phyloP scores from a whole-genome alignment of 163 green algal genomes.

The Scenedesmus sp. region DNA sequence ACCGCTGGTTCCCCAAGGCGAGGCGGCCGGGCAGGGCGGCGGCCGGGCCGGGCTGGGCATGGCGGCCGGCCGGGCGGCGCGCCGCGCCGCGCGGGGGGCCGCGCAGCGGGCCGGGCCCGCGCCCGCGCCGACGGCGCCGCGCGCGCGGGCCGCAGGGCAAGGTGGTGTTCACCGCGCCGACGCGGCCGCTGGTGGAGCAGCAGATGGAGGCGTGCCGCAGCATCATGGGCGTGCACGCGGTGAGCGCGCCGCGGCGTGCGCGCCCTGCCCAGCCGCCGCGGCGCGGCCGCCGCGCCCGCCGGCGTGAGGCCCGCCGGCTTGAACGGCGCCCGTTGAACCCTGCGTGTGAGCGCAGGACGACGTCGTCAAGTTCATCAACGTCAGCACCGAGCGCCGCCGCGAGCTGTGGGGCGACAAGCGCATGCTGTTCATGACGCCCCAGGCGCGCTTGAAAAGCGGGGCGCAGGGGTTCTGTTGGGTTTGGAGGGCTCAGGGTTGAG shows the following conservation, averaged over 20 bases:
- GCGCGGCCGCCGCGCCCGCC: too few species aligned
- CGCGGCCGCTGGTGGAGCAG: conserved; percentile 92
- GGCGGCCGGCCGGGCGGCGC: neutral
- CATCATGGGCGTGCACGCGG: conserved; percentile 73
- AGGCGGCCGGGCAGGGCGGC: too few species aligned
- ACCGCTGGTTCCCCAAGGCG: conserved; percentile 90
- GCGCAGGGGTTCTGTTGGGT: too few species aligned
- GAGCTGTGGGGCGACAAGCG: conserved; percentile 78
- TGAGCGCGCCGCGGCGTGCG: too few species aligned
- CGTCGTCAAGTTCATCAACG: conserved; percentile 25
- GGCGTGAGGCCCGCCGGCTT: too few species aligned
- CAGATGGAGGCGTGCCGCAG: conserved; percentile 84
- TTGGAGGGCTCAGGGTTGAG: neutral
- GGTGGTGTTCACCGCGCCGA: conserved; percentile 95
- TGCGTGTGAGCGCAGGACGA: conserved; percentile 40
- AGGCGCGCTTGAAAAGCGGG: too few species aligned
- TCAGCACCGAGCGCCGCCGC: conserved; percentile 55
- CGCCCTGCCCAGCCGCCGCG: too few species aligned
- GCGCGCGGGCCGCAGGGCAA: conserved; percentile 88
- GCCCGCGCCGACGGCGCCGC: too few species aligned
- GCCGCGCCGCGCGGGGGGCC: neutral
- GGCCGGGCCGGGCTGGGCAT: too few species aligned
- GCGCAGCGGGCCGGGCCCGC: too few species aligned
- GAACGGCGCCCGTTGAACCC: too few species aligned
- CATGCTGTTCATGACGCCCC: conserved; percentile 93